These are phyloP conservation scores for Xylariaceae sp. DNA, from an alignment of 2,329 filamentous ascomycete genomes.

Conservation along the genomic window DNA sequence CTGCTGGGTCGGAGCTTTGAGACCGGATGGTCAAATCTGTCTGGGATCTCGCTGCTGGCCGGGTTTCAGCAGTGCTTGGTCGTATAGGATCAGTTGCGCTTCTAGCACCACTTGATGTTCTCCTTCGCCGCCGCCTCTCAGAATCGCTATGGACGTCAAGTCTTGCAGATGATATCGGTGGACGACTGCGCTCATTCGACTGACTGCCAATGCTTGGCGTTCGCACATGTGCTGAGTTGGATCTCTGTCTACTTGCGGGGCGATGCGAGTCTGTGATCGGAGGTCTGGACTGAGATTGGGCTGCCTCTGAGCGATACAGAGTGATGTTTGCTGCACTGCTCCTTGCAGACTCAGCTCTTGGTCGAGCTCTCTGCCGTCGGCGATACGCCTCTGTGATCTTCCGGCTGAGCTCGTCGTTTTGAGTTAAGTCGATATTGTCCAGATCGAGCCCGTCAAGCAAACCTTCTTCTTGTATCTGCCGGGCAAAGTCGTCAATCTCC, in stretches of 20 bases:
- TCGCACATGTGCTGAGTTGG: conserved; percentile 28
- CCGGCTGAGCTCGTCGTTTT: conserved; percentile 87
- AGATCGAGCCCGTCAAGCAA: conserved; percentile 84
- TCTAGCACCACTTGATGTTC: conserved; percentile 53
- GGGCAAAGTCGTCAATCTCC: conserved; percentile 85
- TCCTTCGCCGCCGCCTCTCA: conserved; percentile 41
- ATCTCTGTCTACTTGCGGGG: conserved; percentile 27
- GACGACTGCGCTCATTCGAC: conserved; percentile 48
- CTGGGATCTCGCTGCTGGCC: conserved; percentile 57
- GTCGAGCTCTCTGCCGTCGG: conserved; percentile 64
- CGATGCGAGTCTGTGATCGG: conserved; percentile 21
- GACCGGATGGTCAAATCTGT: conserved; percentile 56
- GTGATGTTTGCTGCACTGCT: conserved; percentile 40
- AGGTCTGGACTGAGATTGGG: conserved; percentile 25
- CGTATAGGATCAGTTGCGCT: conserved; percentile 49
- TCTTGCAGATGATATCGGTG: conserved; percentile 44
- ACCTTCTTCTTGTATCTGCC: conserved; percentile 84
- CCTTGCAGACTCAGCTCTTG: conserved; percentile 45
- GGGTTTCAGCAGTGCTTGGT: conserved; percentile 39
- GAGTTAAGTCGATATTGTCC: conserved; percentile 76
- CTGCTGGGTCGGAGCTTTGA: conserved; percentile 35
- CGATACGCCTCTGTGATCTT: conserved; percentile 86
- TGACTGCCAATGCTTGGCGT: conserved; percentile 39
- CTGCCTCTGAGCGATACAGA: conserved; percentile 34
- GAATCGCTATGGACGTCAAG: conserved; percentile 47